Evolutionary conservation across 2,329 filamentous ascomycete species (phyloP).

Genomic region (Nannizziopsis arthrosporioides): DNA sequence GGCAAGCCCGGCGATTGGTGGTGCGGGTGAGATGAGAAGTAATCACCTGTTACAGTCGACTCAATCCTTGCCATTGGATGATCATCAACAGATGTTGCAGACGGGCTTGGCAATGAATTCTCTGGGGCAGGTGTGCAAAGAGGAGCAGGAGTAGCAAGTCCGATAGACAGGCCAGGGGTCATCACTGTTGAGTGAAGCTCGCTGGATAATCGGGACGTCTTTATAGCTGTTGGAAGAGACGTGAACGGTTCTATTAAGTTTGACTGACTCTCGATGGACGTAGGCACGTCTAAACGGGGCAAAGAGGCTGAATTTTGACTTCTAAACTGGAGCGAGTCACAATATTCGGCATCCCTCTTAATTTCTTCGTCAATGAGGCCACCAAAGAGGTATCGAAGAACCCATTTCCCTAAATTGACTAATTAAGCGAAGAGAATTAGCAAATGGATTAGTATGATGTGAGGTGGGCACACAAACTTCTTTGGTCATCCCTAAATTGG

Average conservation of each 20-base stretch:
- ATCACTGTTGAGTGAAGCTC: slow-evolving; percentile 49
- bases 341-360: slow-evolving; percentile 61
- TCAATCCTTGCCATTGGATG: slow-evolving; percentile 10
- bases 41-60: slow-evolving; percentile 9
- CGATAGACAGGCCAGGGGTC: slow-evolving; percentile 69
- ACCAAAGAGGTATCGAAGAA: slow-evolving; percentile 81
- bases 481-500: slow-evolving; percentile 82
- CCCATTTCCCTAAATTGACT: slow-evolving; percentile 97
- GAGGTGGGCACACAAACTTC: slow-evolving; percentile 51
- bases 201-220: slow-evolving; percentile 52
- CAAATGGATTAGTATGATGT: neutral
- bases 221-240: slow-evolving; percentile 16
- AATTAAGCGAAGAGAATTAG: neutral
- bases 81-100: slow-evolving; percentile 25
- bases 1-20: slow-evolving; percentile 19
- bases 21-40: slow-evolving; percentile 12
- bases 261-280: slow-evolving; percentile 47
- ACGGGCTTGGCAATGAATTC: slow-evolving; percentile 22
- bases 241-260: slow-evolving; percentile 7
- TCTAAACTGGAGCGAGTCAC: slow-evolving; percentile 55
- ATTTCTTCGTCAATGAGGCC: slow-evolving; percentile 85
- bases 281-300: slow-evolving; percentile 48
- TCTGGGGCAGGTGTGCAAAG: slow-evolving; percentile 17
- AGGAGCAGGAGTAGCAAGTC: slow-evolving; percentile 54
- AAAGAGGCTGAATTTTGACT: slow-evolving; percentile 48